These are phyloP conservation scores for Dendrobium catenatum DNA, from an alignment of 106 monocot genomes.

Conservation along the genomic window DNA sequence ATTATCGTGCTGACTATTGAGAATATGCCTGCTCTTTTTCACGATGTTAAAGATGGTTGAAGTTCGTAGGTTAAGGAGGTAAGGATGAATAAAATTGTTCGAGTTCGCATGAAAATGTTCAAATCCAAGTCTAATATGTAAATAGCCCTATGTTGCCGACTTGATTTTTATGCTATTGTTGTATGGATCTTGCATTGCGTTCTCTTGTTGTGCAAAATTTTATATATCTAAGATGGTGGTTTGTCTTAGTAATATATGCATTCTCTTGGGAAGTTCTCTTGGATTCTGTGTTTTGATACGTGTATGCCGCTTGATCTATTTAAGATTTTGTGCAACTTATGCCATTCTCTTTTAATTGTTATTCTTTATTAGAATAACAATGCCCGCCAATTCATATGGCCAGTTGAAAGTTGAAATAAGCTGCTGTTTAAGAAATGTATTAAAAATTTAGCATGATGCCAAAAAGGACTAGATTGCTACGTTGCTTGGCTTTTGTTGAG, in stretches of 20 bases:
- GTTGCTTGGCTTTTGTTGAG: neutral
- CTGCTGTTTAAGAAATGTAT: neutral
- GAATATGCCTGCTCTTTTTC: neutral
- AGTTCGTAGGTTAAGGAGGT: conserved; percentile 1
- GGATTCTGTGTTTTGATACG: neutral
- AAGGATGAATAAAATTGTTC: conserved; percentile 12
- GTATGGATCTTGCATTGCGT: neutral
- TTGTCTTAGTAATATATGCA: neutral
- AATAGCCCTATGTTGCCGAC: conserved; percentile 7
- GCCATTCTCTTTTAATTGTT: neutral
- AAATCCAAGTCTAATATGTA: neutral
- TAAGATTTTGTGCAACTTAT: neutral
- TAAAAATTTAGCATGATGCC: neutral
- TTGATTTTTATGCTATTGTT: neutral
- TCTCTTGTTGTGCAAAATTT: conserved; percentile 3
- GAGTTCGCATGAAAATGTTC: neutral
- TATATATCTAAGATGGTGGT: conserved; percentile 5
- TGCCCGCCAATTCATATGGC: neutral
- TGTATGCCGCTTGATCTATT: neutral
- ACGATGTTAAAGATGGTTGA: neutral
- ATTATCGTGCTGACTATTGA: conserved; percentile 43
- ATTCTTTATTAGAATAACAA: neutral
- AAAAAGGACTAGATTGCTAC: neutral
- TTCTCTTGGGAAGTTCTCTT: neutral
- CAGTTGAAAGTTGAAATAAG: neutral